Evolutionary conservation across 768 basidiomycete genomes (phyloP), one percentile per base, ranked within the genome.

Genomic region (Kwoniella botswanensis): DNA sequence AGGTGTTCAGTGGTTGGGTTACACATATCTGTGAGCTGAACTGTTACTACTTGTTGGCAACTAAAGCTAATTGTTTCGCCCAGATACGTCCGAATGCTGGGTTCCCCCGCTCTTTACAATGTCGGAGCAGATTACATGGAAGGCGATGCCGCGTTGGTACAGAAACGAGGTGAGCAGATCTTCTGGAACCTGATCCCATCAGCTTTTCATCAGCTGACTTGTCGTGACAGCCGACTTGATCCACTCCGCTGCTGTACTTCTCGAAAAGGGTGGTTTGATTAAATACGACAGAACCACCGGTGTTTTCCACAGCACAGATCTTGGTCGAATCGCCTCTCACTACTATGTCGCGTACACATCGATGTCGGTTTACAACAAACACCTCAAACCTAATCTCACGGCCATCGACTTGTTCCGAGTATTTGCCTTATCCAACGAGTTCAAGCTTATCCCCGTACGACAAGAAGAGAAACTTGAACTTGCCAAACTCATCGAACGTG

Each of bases 311-410:
- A 91, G 91, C 74, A 95, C 94, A 3, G 96, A 98, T 81, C 87
- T 98, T 2, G 95, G 96, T 15, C 88, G 92, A 6, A 98, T 98
- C 74, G 94, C 94, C 0, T 94, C 93, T 12, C 91, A 98, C 82
- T 98, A 93, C 83, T 98, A 98, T 81, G 92, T 99, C 72, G 92
- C 94, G 0, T 91, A 98, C 83, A 90, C 90, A 76, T 96, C 93
- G 67, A 99, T 99, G 97, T 89, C 93, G 78, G 91, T 91, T 0
- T 99, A 98, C 84, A 97, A 97, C 83, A 92, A 96, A 79, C 94
- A 98, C 82, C 84, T 98, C 70, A 88, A 91, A 57, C 88, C 93
- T 3, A 90, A 90, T 2, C 94, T 98, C 92, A 89, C 90, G 43
- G 89, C 87, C 59, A 84, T 99, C 77, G 97, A 99, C 83, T 85